Conservation (phyloP, 2,329 filamentous ascomycete genomes). For the Trichoderma sp. region DNA sequence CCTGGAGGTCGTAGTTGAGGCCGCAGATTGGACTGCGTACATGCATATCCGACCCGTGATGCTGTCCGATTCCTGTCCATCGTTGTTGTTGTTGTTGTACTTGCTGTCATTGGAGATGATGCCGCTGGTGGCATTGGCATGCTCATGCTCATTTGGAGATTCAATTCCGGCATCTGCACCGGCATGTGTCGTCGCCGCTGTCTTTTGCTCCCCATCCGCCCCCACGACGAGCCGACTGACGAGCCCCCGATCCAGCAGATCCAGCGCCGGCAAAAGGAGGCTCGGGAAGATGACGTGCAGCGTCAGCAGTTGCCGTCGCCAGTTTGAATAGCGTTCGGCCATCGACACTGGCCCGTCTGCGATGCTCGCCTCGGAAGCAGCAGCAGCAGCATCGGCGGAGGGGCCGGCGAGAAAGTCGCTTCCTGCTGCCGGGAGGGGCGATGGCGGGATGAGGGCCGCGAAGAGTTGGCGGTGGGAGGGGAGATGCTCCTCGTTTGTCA, state of each 20-base stretch:
- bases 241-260: conserved; percentile 78
- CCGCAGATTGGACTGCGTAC: conserved; percentile 68
- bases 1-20: conserved; percentile 38
- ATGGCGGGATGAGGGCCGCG: conserved; percentile 53
- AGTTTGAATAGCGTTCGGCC: conserved; percentile 30
- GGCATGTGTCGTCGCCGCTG: background rate
- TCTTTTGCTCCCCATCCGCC: background rate
- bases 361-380: background rate
- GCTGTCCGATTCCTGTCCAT: background rate
- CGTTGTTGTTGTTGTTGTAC: too few species aligned
- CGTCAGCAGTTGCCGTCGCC: conserved; percentile 66
- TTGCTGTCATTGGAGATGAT: too few species aligned
- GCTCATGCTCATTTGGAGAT: background rate
- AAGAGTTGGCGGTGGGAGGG: conserved; percentile 50
- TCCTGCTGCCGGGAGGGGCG: background rate
- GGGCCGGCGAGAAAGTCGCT: too few species aligned
- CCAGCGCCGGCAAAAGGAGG: conserved; percentile 79
- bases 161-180: background rate
- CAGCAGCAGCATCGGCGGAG: background rate
- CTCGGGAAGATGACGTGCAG: conserved; percentile 84
- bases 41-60: conserved; percentile 36
- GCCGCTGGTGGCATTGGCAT: too few species aligned
- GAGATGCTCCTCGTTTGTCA: conserved; percentile 31
- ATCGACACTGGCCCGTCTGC: background rate
- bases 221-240: conserved; percentile 56